These are phyloP conservation scores for Cladosporium sp. DNA, from an alignment of 2,329 filamentous ascomycete species.

Conservation along the genomic window DNA sequence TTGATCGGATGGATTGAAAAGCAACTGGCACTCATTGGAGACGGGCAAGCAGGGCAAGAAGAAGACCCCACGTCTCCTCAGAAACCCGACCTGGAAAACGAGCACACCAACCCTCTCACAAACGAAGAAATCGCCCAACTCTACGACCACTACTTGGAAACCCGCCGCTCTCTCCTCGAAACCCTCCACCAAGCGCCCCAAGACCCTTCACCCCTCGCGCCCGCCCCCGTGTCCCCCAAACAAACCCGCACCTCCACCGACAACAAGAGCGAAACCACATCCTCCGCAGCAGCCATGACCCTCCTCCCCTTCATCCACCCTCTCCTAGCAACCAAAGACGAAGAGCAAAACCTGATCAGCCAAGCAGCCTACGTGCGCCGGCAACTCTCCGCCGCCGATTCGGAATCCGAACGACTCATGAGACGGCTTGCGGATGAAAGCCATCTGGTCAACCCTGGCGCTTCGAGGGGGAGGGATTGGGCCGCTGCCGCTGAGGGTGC, in stretches of 20 bases:
- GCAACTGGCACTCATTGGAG: slow-evolving; percentile 27
- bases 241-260: slow-evolving; percentile 2
- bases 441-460: slow-evolving; percentile 29
- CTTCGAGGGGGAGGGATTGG: slow-evolving; percentile 25
- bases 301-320: slow-evolving; percentile 25
- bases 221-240: neutral
- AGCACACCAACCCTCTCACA: neutral
- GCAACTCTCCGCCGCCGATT: slow-evolving; percentile 23
- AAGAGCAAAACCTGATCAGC: slow-evolving; percentile 21
- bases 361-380: slow-evolving; percentile 25
- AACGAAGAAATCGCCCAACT: slow-evolving; percentile 21
- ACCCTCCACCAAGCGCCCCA: slow-evolving; percentile 16
- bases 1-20: slow-evolving; percentile 31
- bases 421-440: slow-evolving; percentile 31
- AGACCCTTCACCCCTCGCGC: neutral
- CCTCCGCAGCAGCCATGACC: slow-evolving; percentile 4
- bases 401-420: slow-evolving; percentile 23
- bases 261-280: slow-evolving; percentile 12
- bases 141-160: slow-evolving; percentile 27
- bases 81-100: neutral
- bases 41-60: slow-evolving; percentile 16
- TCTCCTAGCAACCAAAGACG: slow-evolving; percentile 18
- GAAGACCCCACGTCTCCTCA: neutral
- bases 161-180: slow-evolving; percentile 21
- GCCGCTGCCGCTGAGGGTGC: slow-evolving; percentile 19